Conservation (phyloP, 805 yeast genomes). For the Blastobotrys attinorum region DNA sequence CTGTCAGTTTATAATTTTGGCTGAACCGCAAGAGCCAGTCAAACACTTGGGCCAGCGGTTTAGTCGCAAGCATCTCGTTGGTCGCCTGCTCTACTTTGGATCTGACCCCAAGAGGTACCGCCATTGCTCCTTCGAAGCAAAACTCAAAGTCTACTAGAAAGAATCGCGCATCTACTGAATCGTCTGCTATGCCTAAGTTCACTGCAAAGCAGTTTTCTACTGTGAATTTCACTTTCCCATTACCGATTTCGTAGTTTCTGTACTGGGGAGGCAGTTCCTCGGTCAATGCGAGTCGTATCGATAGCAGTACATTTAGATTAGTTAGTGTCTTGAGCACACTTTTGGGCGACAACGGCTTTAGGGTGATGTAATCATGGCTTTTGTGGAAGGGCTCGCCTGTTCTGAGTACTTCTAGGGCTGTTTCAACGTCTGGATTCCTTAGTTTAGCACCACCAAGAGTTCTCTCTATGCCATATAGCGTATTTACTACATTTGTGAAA, state of each 20-base stretch:
- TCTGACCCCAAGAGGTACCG: slow-evolving; percentile 29
- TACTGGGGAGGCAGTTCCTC: slow-evolving; percentile 55
- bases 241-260: slow-evolving; percentile 51
- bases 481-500: slow-evolving; percentile 55
- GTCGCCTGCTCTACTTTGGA: slow-evolving; percentile 46
- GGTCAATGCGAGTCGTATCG: slow-evolving; percentile 64
- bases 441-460: slow-evolving; percentile 81
- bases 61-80: slow-evolving; percentile 42
- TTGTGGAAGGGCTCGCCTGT: slow-evolving; percentile 71
- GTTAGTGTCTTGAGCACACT: slow-evolving; percentile 53
- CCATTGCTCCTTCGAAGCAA: slow-evolving; percentile 34
- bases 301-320: slow-evolving; percentile 63
- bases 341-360: slow-evolving; percentile 42
- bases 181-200: slow-evolving; percentile 69
- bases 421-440: slow-evolving; percentile 83
- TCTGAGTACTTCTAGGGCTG: slow-evolving; percentile 78
- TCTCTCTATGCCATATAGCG: slow-evolving; percentile 59
- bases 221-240: slow-evolving; percentile 68
- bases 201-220: slow-evolving; percentile 62
- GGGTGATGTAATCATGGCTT: slow-evolving; percentile 48
- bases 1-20: slow-evolving; percentile 54
- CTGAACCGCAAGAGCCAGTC: slow-evolving; percentile 52
- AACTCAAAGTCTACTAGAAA: slow-evolving; percentile 72
- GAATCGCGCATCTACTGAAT: slow-evolving; percentile 54
- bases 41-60: slow-evolving; percentile 46